phyloP scores from a whole-genome alignment of 768 basidiomycete species.

The Suillus discolor region DNA sequence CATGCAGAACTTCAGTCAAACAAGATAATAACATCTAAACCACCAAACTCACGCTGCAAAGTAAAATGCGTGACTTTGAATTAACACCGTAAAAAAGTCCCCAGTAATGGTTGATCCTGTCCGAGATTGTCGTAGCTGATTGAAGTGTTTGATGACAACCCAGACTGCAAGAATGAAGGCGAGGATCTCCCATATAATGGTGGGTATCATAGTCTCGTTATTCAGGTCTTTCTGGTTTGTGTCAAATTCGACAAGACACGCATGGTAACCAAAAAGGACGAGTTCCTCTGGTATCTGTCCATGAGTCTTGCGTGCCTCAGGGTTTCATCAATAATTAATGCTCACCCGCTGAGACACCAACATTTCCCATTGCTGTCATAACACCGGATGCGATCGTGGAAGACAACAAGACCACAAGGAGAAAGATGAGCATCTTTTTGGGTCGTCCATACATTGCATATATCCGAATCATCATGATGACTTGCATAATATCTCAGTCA shows the following conservation, averaged over 20 bases:
- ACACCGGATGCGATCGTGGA: not conserved
- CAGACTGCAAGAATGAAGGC: too few species aligned
- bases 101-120: too few species aligned
- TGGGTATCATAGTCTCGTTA: too few species aligned
- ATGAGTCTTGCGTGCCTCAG: not conserved
- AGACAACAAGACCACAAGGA: not conserved
- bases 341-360: not conserved
- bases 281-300: not conserved
- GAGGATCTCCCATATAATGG: too few species aligned
- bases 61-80: too few species aligned
- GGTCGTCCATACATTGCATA: not conserved
- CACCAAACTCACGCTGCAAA: too few species aligned
- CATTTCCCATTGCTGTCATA: not conserved
- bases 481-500: not conserved
- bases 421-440: not conserved
- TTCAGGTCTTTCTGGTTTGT: too few species aligned
- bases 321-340: not conserved
- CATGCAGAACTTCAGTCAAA: too few species aligned
- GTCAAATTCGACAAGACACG: not conserved
- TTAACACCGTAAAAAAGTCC: too few species aligned
- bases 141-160: not conserved
- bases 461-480: not conserved
- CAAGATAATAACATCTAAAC: too few species aligned
- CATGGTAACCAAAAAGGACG: not conserved
- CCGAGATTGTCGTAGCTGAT: too few species aligned